Evolutionary conservation across 2,329 filamentous ascomycete species (phyloP).

Genomic region (Pseudogymnoascus sp.): DNA sequence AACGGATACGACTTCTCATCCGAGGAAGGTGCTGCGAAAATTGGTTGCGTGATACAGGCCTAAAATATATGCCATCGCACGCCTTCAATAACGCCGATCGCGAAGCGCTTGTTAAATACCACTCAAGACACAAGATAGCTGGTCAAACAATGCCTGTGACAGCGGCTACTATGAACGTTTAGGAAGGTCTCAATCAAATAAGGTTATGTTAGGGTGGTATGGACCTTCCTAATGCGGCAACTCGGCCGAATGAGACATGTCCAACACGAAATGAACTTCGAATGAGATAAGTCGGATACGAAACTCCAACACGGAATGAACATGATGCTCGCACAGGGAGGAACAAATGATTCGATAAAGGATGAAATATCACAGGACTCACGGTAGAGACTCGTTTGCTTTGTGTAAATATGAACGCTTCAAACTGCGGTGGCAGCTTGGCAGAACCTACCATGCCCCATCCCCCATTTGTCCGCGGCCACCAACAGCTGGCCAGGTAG

Average conservation of each 20-base stretch:
- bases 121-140: neutral
- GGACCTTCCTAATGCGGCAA: slow-evolving; percentile 3
- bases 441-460: neutral
- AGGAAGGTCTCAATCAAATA: neutral
- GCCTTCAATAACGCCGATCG: neutral
- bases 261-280: neutral
- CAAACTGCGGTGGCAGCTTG: neutral
- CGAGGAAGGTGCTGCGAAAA: neutral
- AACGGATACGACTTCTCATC: neutral
- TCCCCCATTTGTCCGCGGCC: neutral
- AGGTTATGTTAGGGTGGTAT: neutral
- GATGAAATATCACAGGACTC: neutral
- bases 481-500: neutral
- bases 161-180: neutral
- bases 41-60: neutral
- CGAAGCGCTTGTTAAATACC: neutral
- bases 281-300: neutral
- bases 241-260: neutral
- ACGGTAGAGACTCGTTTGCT: too few species aligned
- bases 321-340: neutral
- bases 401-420: neutral
- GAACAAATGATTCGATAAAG: neutral
- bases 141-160: neutral
- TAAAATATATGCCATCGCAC: neutral
- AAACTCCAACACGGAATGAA: neutral